Conservation (phyloP, 768 basidiomycete genomes). For the Boletales sp. region DNA sequence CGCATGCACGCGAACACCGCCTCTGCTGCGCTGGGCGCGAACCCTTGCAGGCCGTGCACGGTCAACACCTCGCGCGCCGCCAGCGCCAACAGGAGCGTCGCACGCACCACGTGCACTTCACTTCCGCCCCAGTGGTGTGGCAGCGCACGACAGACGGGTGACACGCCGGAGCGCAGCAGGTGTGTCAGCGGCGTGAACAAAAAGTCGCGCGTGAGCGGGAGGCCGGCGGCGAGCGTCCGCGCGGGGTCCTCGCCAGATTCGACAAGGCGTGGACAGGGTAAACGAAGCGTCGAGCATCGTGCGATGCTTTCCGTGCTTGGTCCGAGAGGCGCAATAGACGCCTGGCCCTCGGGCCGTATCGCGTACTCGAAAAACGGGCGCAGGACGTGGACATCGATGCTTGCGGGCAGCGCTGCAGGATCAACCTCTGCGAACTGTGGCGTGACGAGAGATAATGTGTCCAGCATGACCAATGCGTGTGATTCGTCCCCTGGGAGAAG, state of each 20-base stretch:
- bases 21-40: constrained; percentile 24
- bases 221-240: constrained; percentile 24
- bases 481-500: constrained; percentile 78
- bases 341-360: constrained; percentile 38
- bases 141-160: constrained; percentile 63
- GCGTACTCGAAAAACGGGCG: constrained; percentile 57
- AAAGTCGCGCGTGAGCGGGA: constrained; percentile 64
- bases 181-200: constrained; percentile 66
- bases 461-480: constrained; percentile 41
- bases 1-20: constrained; percentile 83
- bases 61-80: constrained; percentile 45
- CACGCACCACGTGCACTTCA: constrained; percentile 74
- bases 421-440: constrained; percentile 15
- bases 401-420: constrained; percentile 17
- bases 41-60: constrained; percentile 38
- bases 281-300: constrained; percentile 52
- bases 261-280: constrained; percentile 7
- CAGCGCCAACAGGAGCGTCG: constrained; percentile 59
- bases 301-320: constrained; percentile 54
- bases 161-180: constrained; percentile 73
- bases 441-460: constrained; percentile 12
- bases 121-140: constrained; percentile 74
- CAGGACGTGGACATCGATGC: constrained; percentile 28
- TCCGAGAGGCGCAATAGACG: constrained; percentile 49
- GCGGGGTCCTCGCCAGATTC: background rate